phyloP scores from a whole-genome alignment of 345 rosid species.

The Arabidopsis suecica region DNA sequence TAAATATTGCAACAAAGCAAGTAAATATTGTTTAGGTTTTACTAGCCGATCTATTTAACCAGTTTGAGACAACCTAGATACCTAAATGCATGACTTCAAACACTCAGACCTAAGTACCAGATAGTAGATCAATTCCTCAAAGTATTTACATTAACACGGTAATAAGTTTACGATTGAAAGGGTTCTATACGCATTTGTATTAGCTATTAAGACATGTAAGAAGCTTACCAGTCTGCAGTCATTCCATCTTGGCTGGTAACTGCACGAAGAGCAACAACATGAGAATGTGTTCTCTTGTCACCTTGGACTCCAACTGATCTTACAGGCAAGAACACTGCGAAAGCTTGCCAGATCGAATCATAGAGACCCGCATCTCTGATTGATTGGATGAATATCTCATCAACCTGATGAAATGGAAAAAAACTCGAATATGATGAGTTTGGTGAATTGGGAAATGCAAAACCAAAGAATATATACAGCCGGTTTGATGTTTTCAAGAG shows the following conservation, averaged over 20 bases:
- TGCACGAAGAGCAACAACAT: slow-evolving; percentile 98
- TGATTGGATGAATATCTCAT: slow-evolving; percentile 95
- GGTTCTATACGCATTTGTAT: not conserved
- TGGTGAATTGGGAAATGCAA: not conserved
- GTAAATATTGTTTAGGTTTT: not conserved
- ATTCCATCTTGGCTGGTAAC: slow-evolving; percentile 99
- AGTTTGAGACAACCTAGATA: not conserved
- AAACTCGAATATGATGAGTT: not conserved
- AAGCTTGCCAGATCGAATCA: slow-evolving; percentile 98
- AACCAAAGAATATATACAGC: not conserved
- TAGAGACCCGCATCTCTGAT: slow-evolving; percentile 96
- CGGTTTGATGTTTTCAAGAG: not conserved
- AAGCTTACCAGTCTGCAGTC: slow-evolving; percentile 95
- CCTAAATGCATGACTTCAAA: not conserved
- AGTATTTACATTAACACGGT: not conserved
- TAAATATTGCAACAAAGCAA: not conserved
- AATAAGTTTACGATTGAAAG: not conserved
- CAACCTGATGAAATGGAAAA: slow-evolving; percentile 59
- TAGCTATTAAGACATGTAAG: slow-evolving; percentile 13
- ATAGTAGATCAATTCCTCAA: slow-evolving; percentile 1
- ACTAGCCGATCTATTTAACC: not conserved
- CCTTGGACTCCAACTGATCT: slow-evolving; percentile 99
- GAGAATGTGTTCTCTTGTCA: slow-evolving; percentile 98
- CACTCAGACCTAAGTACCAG: not conserved
- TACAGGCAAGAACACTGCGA: slow-evolving; percentile 94